Conservation (phyloP, 345 rosid genomes). For the Sonneratia caseolaris region DNA sequence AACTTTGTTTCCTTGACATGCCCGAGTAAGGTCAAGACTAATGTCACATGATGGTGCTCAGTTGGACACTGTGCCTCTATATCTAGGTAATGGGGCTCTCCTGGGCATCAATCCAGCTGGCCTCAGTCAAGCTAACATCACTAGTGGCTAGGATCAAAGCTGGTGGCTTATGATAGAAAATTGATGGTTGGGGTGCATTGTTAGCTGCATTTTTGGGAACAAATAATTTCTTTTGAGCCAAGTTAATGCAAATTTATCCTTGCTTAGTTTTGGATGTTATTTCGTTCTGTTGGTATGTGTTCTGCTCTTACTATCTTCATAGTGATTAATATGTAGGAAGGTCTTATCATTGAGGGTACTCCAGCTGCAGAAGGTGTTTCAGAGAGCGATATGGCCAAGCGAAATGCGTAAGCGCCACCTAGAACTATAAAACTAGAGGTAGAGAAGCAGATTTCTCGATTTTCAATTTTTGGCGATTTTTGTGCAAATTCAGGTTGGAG, state of each 20-base stretch:
- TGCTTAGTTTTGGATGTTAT: not conserved
- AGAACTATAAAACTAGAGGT: not conserved
- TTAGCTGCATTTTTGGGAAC: not conserved
- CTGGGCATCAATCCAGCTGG: not conserved
- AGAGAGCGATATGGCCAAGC: conserved; percentile 61
- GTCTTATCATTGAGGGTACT: conserved; percentile 73
- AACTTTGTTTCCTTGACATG: not conserved
- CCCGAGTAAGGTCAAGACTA: not conserved
- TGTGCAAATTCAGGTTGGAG: conserved; percentile 46
- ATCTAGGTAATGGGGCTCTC: not conserved
- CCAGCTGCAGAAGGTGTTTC: conserved; percentile 90
- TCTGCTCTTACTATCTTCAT: not conserved
- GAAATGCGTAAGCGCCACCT: conserved; percentile 35
- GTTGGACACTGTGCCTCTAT: not conserved
- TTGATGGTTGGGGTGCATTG: not conserved
- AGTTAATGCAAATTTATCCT: not conserved
- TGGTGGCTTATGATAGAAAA: not conserved
- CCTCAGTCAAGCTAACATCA: not conserved
- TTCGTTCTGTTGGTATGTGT: not conserved
- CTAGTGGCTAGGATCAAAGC: not conserved
- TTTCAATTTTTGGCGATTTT: conserved; percentile 4
- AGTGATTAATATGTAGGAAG: conserved; percentile 49
- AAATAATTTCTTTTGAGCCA: not conserved
- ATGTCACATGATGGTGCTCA: not conserved
- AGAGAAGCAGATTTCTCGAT: not conserved